phyloP scores from a whole-genome alignment of 768 basidiomycete genomes.

The Paxillus rubicundulus region DNA sequence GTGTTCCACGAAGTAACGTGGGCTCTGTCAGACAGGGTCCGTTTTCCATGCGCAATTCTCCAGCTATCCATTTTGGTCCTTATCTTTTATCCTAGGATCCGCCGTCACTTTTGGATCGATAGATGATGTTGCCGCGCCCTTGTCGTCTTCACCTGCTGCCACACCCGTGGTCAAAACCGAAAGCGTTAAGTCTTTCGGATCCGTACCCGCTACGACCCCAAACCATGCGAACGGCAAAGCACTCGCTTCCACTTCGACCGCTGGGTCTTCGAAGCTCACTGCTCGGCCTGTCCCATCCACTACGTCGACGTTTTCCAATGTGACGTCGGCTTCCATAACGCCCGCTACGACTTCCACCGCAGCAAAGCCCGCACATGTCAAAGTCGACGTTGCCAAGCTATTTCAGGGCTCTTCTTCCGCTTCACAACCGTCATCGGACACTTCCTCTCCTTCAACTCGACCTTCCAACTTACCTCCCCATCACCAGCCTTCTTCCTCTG shows the following conservation, averaged over 20 bases:
- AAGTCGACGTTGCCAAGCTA: constrained; percentile 40
- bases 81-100: constrained; percentile 42
- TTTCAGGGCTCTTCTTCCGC: constrained; percentile 38
- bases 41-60: constrained; percentile 19
- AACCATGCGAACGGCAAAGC: constrained; percentile 64
- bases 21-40: constrained; percentile 67
- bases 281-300: constrained; percentile 24
- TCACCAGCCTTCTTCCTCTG: constrained; percentile 38
- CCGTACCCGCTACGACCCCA: constrained; percentile 54
- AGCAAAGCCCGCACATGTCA: constrained; percentile 29
- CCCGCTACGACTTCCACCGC: constrained; percentile 32
- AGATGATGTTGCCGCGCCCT: constrained; percentile 72
- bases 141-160: constrained; percentile 80
- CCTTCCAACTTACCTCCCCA: constrained; percentile 51
- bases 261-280: constrained; percentile 36
- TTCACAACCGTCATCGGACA: constrained; percentile 51
- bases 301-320: constrained; percentile 22
- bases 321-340: constrained; percentile 33
- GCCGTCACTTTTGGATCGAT: constrained; percentile 88
- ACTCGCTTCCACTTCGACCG: constrained; percentile 43
- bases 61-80: constrained; percentile 4
- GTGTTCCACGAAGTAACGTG: constrained; percentile 61
- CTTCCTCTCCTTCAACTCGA: constrained; percentile 57
- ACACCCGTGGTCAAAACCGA: constrained; percentile 63
- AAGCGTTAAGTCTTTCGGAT: constrained; percentile 79